Base-by-base conservation (phyloP, 768 basidiomycete genomes). In the Dioszegia crocea region DNA sequence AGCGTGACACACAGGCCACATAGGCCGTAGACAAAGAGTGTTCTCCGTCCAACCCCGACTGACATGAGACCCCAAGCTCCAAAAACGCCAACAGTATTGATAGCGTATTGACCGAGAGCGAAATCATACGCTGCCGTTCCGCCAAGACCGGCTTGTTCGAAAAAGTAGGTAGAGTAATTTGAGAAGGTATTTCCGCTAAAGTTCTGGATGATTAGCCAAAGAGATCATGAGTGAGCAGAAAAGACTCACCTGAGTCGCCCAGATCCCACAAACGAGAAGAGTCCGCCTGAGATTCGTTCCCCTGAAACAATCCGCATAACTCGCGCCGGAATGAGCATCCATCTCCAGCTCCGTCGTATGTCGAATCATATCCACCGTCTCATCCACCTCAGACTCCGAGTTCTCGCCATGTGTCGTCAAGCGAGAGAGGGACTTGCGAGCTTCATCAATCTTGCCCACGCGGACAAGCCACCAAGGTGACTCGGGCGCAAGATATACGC, bases 251-350 rank as follows among this genome's bases (percentile, higher is more conserved):
- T 78, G 77, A 41, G 73, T 71, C 21, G 66, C 63, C 73, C 74
- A 77, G 2, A 59, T 55, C 52, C 61, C 57, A 29, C 64, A 65
- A 19, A 70, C 91, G 76, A 91, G 77, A 61, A 78, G 77, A 24
- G 78, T 79, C 17, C 78, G 63, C 12, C 79, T 61, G 0, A 69
- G 54, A 54, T 80, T 76, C 46, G 68, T 65, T 1, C 78, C 78
- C 41, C 63, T 63, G 73, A 78, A 79, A 68, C 78, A 79, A 61
- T 80, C 78, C 10, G 70, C 19, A 66, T 79, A 80, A 10, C 63
- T 66, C 2, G 76, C 65, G 2, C 78, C 78, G 3, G 61, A 56
- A 2, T 71, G 66, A 48, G 70, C 64, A 27, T 70, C 58, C 58
- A 70, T 72, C 64, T 80, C 79, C 21, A 79, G 40, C 50, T 73